Conservation (phyloP, 1,139 yeast species). For the Geotrichum restrictum region DNA sequence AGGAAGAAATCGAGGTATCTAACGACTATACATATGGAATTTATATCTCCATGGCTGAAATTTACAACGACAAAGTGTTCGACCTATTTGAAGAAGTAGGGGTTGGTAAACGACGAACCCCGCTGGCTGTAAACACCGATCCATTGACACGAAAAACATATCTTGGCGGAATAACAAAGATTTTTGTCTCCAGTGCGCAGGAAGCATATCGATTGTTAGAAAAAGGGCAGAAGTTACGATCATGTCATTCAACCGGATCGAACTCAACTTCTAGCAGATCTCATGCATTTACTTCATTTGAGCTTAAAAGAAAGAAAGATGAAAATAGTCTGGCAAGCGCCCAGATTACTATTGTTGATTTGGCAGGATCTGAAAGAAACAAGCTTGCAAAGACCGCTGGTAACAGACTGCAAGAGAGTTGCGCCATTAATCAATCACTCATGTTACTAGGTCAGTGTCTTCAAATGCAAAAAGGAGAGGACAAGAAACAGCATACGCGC, state of each 20-base stretch:
- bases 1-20: slow-evolving; percentile 24
- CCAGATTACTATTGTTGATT: slow-evolving; percentile 45
- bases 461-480: slow-evolving; percentile 33
- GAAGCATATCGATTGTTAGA: slow-evolving; percentile 35
- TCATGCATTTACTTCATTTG: slow-evolving; percentile 42
- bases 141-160: slow-evolving; percentile 28
- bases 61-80: slow-evolving; percentile 38
- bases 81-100: slow-evolving; percentile 19
- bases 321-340: slow-evolving; percentile 23
- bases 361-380: slow-evolving; percentile 51
- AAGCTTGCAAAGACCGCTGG: slow-evolving; percentile 46
- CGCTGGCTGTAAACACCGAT: slow-evolving; percentile 30
- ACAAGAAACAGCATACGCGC: slow-evolving; percentile 2
- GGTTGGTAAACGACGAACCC: slow-evolving; percentile 21
- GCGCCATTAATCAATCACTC: slow-evolving; percentile 45
- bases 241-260: slow-evolving; percentile 38
- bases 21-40: slow-evolving; percentile 31
- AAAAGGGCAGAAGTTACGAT: slow-evolving; percentile 32
- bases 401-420: slow-evolving; percentile 45
- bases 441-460: slow-evolving; percentile 50
- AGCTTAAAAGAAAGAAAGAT: slow-evolving; percentile 29
- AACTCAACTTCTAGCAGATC: slow-evolving; percentile 40
- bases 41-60: slow-evolving; percentile 38
- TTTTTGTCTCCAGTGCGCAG: slow-evolving; percentile 30
- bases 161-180: slow-evolving; percentile 30